These are phyloP conservation scores for Obba rivulosa DNA, from an alignment of 768 basidiomycete genomes.

Conservation along the genomic window DNA sequence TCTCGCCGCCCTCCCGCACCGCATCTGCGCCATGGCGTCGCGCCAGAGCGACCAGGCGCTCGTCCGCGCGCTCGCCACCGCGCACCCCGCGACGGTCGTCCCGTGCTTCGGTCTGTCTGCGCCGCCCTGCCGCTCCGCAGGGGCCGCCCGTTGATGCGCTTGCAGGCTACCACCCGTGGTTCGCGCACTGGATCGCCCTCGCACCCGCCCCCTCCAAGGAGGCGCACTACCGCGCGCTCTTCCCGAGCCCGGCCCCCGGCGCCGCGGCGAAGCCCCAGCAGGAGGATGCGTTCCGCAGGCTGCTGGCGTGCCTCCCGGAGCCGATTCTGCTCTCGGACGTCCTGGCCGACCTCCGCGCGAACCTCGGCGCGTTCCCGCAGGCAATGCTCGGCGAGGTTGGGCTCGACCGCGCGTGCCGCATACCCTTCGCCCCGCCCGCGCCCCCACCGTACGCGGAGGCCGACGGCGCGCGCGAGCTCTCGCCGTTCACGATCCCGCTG, in stretches of 20 bases:
- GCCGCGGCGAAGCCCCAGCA: constrained; percentile 16
- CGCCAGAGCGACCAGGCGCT: constrained; percentile 60
- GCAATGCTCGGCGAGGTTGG: constrained; percentile 95
- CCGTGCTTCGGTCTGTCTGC: constrained; percentile 76
- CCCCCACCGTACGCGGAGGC: constrained; percentile 12
- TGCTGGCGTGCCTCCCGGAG: constrained; percentile 66
- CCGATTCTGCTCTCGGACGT: constrained; percentile 61
- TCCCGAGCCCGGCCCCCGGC: constrained; percentile 32
- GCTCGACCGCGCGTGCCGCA: constrained; percentile 73
- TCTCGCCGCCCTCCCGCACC: constrained; percentile 55
- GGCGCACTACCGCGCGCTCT: constrained; percentile 70
- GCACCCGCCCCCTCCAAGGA: constrained; percentile 43
- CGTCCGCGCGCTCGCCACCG: constrained; percentile 59
- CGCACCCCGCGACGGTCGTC: constrained; percentile 63
- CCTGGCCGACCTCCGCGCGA: constrained; percentile 50
- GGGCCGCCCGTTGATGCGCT: constrained; percentile 1
- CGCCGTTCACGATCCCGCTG: constrained; percentile 74
- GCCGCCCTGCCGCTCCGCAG: too few relatives aligned
- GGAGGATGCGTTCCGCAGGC: constrained; percentile 41
- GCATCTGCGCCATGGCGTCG: constrained; percentile 82
- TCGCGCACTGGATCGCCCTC: constrained; percentile 69
- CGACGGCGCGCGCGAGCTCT: constrained; percentile 45
- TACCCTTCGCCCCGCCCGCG: constrained; percentile 54
- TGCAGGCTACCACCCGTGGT: constrained; percentile 93
- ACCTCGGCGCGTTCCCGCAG: constrained; percentile 55